A percentile compares a stretch with the other conserved stretches of the same genome.
Evolutionary conservation across 768 basidiomycete genomes (phyloP).

Genomic region (Collybiopsis luxurians): DNA sequence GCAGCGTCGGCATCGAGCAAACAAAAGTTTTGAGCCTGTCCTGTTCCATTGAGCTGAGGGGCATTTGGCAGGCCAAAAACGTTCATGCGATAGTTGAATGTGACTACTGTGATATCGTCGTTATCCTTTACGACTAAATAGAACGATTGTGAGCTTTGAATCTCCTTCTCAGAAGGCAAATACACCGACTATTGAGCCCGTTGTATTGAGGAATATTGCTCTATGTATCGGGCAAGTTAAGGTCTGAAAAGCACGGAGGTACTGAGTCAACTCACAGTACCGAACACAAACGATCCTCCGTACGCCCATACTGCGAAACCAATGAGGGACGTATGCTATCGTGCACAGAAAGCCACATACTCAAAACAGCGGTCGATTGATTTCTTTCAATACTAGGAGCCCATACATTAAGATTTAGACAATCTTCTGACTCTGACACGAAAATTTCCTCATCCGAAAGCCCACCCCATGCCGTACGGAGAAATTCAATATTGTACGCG

Average conservation of each 20-base stretch:
- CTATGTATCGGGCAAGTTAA: constrained; percentile 12
- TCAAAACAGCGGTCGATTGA: constrained; percentile 32
- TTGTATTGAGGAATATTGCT: constrained; percentile 25
- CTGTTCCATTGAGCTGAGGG: constrained; percentile 27
- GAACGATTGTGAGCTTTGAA: not conserved
- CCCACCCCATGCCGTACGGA: not conserved
- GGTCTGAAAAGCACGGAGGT: not conserved
- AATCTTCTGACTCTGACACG: constrained; percentile 32
- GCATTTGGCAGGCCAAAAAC: constrained; percentile 39
- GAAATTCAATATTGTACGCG: not conserved
- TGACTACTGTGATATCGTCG: constrained; percentile 33
- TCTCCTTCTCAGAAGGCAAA: not conserved
- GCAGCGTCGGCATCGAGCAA: constrained; percentile 37
- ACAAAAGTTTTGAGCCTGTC: constrained; percentile 34
- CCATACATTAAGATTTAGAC: constrained; percentile 38
- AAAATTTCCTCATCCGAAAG: constrained; percentile 16
- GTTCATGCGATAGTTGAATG: constrained; percentile 37
- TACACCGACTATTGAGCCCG: constrained; percentile 18
- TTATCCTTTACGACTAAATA: constrained; percentile 25
- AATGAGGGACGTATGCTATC: not conserved
- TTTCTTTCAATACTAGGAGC: constrained; percentile 27
- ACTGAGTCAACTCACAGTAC: constrained; percentile 23
- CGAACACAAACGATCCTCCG: constrained; percentile 35
- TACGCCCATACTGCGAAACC: constrained; percentile 21
- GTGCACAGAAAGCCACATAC: constrained; percentile 17